These are phyloP conservation scores for Fonsecaea erecta DNA, from an alignment of 2,329 filamentous ascomycete genomes.

Conservation along the genomic window DNA sequence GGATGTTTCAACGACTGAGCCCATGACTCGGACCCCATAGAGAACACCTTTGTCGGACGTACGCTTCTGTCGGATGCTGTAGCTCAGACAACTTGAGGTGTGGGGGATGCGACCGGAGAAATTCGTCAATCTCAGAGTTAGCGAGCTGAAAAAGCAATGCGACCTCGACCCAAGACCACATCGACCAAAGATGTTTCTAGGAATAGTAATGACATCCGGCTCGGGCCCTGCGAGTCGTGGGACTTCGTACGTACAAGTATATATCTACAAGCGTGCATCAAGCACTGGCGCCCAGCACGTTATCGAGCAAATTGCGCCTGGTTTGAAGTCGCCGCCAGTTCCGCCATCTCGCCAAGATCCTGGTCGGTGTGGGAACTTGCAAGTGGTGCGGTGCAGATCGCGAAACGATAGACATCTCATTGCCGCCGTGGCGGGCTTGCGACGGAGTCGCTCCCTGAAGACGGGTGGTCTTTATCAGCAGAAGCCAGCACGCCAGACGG, in stretches of 20 bases:
- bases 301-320: constrained; percentile 26
- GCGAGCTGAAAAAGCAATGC: constrained; percentile 9
- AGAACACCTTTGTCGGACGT: not conserved
- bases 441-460: not conserved
- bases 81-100: constrained; percentile 18
- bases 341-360: constrained; percentile 17
- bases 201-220: constrained; percentile 22
- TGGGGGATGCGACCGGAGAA: constrained; percentile 17
- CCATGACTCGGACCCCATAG: not conserved
- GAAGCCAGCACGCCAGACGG: not conserved
- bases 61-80: not conserved
- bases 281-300: constrained; percentile 22
- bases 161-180: constrained; percentile 10
- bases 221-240: constrained; percentile 7
- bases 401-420: constrained; percentile 12
- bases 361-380: constrained; percentile 14
- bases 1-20: constrained; percentile 4
- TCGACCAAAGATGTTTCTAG: constrained; percentile 9
- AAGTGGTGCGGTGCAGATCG: not conserved
- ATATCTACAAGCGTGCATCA: constrained; percentile 1
- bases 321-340: constrained; percentile 11
- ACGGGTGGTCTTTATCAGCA: constrained; percentile 1
- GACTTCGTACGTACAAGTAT: not conserved
- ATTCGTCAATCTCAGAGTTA: constrained; percentile 17
- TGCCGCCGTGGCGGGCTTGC: constrained; percentile 17